Base-by-base conservation (phyloP, 331 rosid species). In the Erythrophleum ivorense region DNA sequence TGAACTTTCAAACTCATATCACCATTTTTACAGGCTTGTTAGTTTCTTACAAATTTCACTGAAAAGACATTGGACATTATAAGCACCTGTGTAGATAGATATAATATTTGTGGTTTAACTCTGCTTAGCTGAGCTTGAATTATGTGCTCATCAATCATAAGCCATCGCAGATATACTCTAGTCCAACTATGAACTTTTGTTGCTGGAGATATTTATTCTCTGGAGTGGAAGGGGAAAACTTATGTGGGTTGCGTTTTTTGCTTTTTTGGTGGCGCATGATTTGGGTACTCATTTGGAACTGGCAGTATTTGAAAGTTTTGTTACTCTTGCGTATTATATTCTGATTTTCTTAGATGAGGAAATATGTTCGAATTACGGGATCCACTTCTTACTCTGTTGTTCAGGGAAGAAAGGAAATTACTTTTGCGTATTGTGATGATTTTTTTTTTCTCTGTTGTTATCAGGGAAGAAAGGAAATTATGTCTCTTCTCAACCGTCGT, bases 391-490 rank as follows among this genome's bases (percentile, higher is more conserved):
- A 59, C 66, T 59, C 16, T 24, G 6, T 38, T 24, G 36, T 59
- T 86, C 89, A 95, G 97, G 97, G 99, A 82, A 92, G 99, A 90
- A 93, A 93, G 80, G 99, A 95, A 87, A 78, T 95, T 76, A 85
- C 29, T 24, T 24, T 24, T 24, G 29, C 29, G 29, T 24, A 24
- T n/a, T n/a, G 29, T 24, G 29, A 24, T 24, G 29, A 24, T 24
- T 1, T 24, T 24, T 59, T 24, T 24, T 8, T 7, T 24, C 66
- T 59, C 16, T 24, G 6, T 38, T 24, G 36, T 59, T 86, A 24
- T 24, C 29, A 24, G 29, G 29, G 29, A 24, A 24, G 29, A 89
- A 93, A 93, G 80, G 99, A 95, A 87, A 78, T 95, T 76, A 85
- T 91, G 58, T 93, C 97, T 62, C 83, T 93, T 68, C 90, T 95